Evolutionary conservation across 768 basidiomycete genomes (phyloP).

Genomic region (Dentipellis sp.): DNA sequence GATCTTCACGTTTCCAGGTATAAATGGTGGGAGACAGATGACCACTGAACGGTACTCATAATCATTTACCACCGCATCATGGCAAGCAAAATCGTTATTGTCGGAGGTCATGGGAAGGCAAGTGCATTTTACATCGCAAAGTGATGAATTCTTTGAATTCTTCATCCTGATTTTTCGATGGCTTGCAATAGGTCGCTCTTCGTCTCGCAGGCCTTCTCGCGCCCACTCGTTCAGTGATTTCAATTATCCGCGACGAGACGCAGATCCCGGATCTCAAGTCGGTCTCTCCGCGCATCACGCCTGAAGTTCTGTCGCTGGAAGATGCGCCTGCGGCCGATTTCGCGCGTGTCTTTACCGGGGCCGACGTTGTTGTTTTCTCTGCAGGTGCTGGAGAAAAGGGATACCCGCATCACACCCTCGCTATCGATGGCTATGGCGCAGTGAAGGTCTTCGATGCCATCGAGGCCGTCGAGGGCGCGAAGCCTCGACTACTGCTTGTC

Average conservation of each 20-base stretch:
- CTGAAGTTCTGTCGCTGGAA: conserved; percentile 50
- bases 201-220: conserved; percentile 43
- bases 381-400: conserved; percentile 52
- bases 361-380: conserved; percentile 29
- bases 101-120: conserved; percentile 47
- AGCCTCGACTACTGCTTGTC: conserved; percentile 48
- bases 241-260: conserved; percentile 41
- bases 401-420: conserved; percentile 41
- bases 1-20: too few species aligned
- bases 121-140: conserved; percentile 1
- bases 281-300: conserved; percentile 28
- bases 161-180: not conserved
- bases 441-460: conserved; percentile 65
- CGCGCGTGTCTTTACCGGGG: conserved; percentile 30
- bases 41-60: too few species aligned
- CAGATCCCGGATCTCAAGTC: conserved; percentile 40
- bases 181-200: conserved; percentile 31
- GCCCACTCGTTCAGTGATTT: conserved; percentile 33
- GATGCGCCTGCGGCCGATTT: conserved; percentile 37
- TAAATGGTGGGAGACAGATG: too few species aligned
- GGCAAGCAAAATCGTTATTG: conserved; percentile 32
- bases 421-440: conserved; percentile 54
- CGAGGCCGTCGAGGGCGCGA: conserved; percentile 36
- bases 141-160: not conserved
- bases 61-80: not conserved